These are phyloP conservation scores for Rhodotorula graminis DNA, from an alignment of 768 basidiomycete species.

Conservation along the genomic window DNA sequence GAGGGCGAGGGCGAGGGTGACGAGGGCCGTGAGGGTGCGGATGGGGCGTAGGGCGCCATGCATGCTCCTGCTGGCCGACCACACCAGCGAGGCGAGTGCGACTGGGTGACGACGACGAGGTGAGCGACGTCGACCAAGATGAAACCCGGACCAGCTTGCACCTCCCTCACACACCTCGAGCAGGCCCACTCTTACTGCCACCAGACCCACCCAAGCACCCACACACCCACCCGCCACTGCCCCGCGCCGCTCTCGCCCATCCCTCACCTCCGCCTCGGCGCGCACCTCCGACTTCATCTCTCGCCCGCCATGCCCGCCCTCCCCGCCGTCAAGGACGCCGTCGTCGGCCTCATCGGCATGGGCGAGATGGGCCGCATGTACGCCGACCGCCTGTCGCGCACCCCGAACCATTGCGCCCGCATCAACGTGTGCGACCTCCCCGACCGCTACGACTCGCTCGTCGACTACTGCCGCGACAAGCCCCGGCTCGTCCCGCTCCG, in stretches of 20 bases:
- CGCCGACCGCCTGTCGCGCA: constrained; percentile 62
- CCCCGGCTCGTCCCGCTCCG: constrained; percentile 56
- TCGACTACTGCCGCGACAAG: constrained; percentile 52
- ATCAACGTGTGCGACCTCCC: constrained; percentile 86
- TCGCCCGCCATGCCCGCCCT: neutral
- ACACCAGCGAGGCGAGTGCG: too few species aligned
- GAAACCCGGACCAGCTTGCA: too few species aligned
- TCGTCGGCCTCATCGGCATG: constrained; percentile 90
- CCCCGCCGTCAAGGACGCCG: constrained; percentile 1
- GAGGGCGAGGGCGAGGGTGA: neutral
- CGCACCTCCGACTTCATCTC: too few species aligned
- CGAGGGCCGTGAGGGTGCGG: neutral
- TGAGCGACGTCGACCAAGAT: too few species aligned
- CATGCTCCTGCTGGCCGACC: neutral
- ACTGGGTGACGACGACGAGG: too few species aligned
- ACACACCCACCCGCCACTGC: too few species aligned
- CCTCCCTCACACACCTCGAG: too few species aligned
- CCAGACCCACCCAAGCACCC: too few species aligned
- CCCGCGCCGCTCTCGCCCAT: too few species aligned
- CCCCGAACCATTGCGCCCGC: constrained; percentile 75
- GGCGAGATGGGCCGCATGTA: constrained; percentile 98
- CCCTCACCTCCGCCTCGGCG: too few species aligned
- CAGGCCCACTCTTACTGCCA: too few species aligned
- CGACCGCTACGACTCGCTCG: constrained; percentile 62
- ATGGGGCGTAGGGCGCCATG: neutral